These are phyloP conservation scores for Claviceps sp. DNA, from an alignment of 2,329 filamentous ascomycete genomes.

Conservation along the genomic window DNA sequence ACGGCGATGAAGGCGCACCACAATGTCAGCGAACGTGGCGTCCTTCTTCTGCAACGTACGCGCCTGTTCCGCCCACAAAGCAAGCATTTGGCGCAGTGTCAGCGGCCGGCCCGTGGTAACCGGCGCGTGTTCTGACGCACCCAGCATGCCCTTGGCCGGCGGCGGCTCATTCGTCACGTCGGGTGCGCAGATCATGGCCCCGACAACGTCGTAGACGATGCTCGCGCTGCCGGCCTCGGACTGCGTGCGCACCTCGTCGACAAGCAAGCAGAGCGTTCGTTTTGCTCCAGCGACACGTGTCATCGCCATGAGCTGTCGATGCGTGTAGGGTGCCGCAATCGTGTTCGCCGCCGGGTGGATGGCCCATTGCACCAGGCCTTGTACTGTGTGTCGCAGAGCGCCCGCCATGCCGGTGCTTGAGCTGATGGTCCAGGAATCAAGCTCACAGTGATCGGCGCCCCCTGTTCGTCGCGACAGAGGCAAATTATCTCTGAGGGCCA, in stretches of 20 bases:
- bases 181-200: constrained; percentile 56
- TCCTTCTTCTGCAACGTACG: constrained; percentile 43
- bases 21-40: constrained; percentile 41
- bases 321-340: constrained; percentile 55
- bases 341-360: constrained; percentile 39
- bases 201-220: constrained; percentile 55
- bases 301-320: constrained; percentile 52
- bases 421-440: constrained; percentile 52
- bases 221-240: constrained; percentile 44
- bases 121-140: constrained; percentile 22
- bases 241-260: constrained; percentile 54
- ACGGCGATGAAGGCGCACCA: constrained; percentile 47
- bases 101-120: constrained; percentile 31
- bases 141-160: constrained; percentile 14
- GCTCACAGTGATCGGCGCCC: constrained; percentile 49
- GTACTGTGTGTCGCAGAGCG: constrained; percentile 46
- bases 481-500: constrained; percentile 48
- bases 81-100: constrained; percentile 47
- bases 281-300: constrained; percentile 48
- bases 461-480: constrained; percentile 47
- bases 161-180: constrained; percentile 34
- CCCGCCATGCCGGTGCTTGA: constrained; percentile 41
- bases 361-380: constrained; percentile 54
- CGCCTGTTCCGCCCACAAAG: constrained; percentile 43
- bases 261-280: constrained; percentile 44